Evolutionary conservation across 2,329 filamentous ascomycete genomes (phyloP).

Genomic region (Pyrenochaeta sp.): DNA sequence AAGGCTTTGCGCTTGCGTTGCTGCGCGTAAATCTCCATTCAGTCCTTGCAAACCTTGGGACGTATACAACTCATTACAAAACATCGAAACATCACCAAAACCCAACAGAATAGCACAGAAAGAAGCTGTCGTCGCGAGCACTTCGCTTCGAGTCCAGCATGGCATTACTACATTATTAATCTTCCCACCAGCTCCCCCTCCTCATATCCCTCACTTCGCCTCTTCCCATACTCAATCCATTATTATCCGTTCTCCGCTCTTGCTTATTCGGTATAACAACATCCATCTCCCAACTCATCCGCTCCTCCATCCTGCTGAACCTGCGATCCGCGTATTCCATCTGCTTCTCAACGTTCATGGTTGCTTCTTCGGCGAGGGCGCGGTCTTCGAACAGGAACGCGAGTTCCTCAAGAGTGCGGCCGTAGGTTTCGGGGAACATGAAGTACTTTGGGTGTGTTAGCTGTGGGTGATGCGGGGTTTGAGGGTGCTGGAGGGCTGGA

Average conservation of each 20-base stretch:
- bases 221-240: not conserved
- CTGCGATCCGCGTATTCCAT: slow-evolving; percentile 27
- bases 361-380: slow-evolving; percentile 37
- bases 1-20: too few species aligned
- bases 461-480: not conserved
- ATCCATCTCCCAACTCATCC: slow-evolving; percentile 22
- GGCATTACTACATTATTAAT: not conserved
- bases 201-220: not conserved
- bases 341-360: slow-evolving; percentile 38
- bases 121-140: too few species aligned
- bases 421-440: slow-evolving; percentile 74
- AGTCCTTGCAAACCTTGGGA: too few species aligned
- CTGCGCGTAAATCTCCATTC: too few species aligned
- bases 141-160: too few species aligned
- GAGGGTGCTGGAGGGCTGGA: not conserved
- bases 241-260: not conserved
- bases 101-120: too few species aligned
- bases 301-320: slow-evolving; percentile 9
- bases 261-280: slow-evolving; percentile 7
- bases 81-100: too few species aligned
- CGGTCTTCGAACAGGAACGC: slow-evolving; percentile 52
- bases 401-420: slow-evolving; percentile 73
- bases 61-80: too few species aligned
- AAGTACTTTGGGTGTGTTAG: slow-evolving; percentile 55
- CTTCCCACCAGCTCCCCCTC: slow-evolving; percentile 1